Percentiles rank a stretch among this genome's conserved stretches.
Conservation (phyloP, 495 filamentous ascomycete species). For the Friedmanniomyces simplex region DNA sequence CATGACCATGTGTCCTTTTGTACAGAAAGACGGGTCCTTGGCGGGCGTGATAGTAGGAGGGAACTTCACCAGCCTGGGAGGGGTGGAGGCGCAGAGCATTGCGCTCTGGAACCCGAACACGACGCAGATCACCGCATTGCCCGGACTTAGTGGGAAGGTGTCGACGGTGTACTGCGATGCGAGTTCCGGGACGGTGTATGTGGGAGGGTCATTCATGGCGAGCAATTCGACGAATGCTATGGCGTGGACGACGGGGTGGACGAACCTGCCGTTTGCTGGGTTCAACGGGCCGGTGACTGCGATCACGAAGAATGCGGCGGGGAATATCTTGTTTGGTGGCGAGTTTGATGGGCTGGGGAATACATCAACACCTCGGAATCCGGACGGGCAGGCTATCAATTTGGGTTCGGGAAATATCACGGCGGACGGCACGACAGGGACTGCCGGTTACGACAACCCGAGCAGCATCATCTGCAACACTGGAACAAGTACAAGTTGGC, state of each 20-base stretch:
- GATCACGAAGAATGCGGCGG: constrained; percentile 66
- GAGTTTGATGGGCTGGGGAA: constrained; percentile 88
- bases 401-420: constrained; percentile 65
- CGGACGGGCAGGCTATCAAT: constrained; percentile 68
- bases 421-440: constrained; percentile 47
- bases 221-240: constrained; percentile 80
- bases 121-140: constrained; percentile 54
- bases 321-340: constrained; percentile 85
- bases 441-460: constrained; percentile 63
- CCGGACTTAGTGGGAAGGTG: constrained; percentile 73
- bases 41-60: constrained; percentile 76
- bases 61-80: constrained; percentile 90
- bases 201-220: constrained; percentile 75
- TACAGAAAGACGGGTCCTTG: constrained; percentile 52
- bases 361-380: constrained; percentile 48
- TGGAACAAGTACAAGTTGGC: constrained; percentile 66
- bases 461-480: constrained; percentile 78
- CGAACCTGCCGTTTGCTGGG: constrained; percentile 77
- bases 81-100: constrained; percentile 61
- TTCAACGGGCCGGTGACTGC: constrained; percentile 90
- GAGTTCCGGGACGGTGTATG: constrained; percentile 73
- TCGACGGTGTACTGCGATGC: constrained; percentile 73
- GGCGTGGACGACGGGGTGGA: constrained; percentile 73
- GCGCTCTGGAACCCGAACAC: constrained; percentile 68
- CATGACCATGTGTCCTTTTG: constrained; percentile 74